Percentiles rank a stretch among this genome's conserved stretches.
Conservation (phyloP, 768 basidiomycete genomes). For the Auriscalpium vulgare region DNA sequence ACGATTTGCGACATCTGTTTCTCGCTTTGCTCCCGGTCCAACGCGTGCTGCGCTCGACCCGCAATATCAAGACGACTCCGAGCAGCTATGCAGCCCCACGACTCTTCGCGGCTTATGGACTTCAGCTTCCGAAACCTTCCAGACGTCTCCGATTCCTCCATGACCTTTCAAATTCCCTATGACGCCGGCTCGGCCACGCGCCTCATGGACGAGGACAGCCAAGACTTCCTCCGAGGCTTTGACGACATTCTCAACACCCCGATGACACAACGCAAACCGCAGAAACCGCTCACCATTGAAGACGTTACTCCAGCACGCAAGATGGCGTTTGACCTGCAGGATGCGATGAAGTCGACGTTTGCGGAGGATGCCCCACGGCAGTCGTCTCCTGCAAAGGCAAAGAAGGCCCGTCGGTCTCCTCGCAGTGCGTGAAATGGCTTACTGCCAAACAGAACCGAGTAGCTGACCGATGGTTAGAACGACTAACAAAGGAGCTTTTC, state of each 20-base stretch:
- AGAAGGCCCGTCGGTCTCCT: no score
- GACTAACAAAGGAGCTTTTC: no score
- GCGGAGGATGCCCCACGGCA: neutral
- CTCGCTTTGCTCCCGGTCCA: no score
- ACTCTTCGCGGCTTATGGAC: neutral
- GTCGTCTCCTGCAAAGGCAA: no score
- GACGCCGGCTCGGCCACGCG: neutral
- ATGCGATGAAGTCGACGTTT: neutral
- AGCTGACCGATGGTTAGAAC: no score
- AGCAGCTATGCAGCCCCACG: neutral
- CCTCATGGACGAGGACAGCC: conserved; percentile 1
- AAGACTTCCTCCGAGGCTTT: neutral
- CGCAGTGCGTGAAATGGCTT: no score
- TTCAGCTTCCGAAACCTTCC: neutral
- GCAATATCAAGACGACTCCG: neutral
- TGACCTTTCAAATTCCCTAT: conserved; percentile 1
- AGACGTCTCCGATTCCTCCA: neutral
- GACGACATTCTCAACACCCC: conserved; percentile 1
- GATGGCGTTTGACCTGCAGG: neutral
- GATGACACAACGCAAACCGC: neutral
- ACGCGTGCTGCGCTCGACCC: no score
- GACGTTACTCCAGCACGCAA: neutral
- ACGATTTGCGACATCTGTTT: no score
- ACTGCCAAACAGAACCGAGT: no score
- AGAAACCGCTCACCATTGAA: neutral